phyloP scores from a whole-genome alignment of 2,329 filamentous ascomycete genomes.

The Lojkania enalia region DNA sequence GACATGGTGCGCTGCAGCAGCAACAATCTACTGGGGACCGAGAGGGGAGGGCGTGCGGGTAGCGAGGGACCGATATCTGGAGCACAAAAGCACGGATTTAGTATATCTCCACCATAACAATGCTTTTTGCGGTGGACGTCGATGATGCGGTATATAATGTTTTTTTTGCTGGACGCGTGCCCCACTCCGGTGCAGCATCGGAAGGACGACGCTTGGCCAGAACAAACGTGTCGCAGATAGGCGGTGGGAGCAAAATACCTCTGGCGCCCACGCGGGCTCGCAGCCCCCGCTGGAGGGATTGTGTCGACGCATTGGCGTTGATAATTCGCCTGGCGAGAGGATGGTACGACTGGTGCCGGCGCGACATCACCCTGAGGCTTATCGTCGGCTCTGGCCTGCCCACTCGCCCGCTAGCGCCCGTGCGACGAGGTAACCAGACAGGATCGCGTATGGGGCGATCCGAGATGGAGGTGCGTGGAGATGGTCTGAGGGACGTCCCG shows the following conservation, averaged over 20 bases:
- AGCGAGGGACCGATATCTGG: constrained; percentile 16
- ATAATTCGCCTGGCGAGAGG: constrained; percentile 19
- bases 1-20: constrained; percentile 49
- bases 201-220: constrained; percentile 4
- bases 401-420: constrained; percentile 26
- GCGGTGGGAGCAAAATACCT: constrained; percentile 32
- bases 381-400: constrained; percentile 23
- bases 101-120: constrained; percentile 10
- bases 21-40: constrained; percentile 1
- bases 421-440: constrained; percentile 2
- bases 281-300: constrained; percentile 2
- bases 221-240: neutral
- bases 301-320: constrained; percentile 19
- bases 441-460: constrained; percentile 4
- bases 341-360: constrained; percentile 20
- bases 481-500: neutral
- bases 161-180: constrained; percentile 33
- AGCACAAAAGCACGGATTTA: constrained; percentile 14
- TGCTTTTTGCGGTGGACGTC: constrained; percentile 16
- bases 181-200: constrained; percentile 28
- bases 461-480: constrained; percentile 2
- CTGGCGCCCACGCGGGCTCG: constrained; percentile 21
- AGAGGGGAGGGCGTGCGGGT: constrained; percentile 13
- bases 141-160: constrained; percentile 23
- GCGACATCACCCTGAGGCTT: constrained; percentile 36